Percentiles rank a stretch among this genome's conserved stretches.
Evolutionary conservation across 345 rosid genomes (phyloP).

Genomic region (Cardamine occulta): DNA sequence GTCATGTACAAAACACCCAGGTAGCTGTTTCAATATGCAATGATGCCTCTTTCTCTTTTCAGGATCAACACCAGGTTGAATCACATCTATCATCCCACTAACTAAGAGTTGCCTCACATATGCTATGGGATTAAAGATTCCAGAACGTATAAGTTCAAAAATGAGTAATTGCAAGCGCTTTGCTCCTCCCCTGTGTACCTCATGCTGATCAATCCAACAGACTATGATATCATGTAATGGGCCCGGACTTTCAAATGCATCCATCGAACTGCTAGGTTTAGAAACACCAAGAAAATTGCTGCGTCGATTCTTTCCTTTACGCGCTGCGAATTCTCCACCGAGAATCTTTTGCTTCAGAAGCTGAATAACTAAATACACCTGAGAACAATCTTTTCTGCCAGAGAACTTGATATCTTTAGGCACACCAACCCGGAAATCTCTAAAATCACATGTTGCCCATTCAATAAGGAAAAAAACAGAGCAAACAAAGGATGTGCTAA

Average conservation of each 20-base stretch:
- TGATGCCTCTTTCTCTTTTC: constrained; percentile 77
- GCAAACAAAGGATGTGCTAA: constrained; percentile 68
- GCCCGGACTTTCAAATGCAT: constrained; percentile 86
- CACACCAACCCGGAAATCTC: constrained; percentile 73
- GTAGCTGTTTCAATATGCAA: constrained; percentile 79
- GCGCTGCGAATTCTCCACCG: constrained; percentile 52
- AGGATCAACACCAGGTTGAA: constrained; percentile 52
- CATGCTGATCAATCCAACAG: constrained; percentile 99
- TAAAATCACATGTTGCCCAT: constrained; percentile 97
- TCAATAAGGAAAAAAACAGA: constrained; percentile 90
- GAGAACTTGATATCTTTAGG: constrained; percentile 72
- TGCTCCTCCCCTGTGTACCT: constrained; percentile 70
- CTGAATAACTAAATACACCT: constrained; percentile 76
- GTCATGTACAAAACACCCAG: constrained; percentile 65
- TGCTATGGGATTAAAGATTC: constrained; percentile 86
- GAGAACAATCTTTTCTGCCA: constrained; percentile 82
- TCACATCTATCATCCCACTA: constrained; percentile 80
- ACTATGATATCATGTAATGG: constrained; percentile 92
- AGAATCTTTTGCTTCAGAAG: constrained; percentile 74
- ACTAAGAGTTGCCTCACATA: constrained; percentile 90
- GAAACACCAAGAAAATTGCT: constrained; percentile 45
- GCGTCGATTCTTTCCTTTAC: constrained; percentile 46
- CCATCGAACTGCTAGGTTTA: constrained; percentile 43
- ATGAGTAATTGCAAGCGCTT: constrained; percentile 75
- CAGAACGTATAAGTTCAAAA: constrained; percentile 77